A percentile compares a stretch with the other conserved stretches of the same genome.
These are phyloP conservation scores for Pseudopithomyces maydicus DNA, from an alignment of 2,329 filamentous ascomycete species.

Conservation along the genomic window DNA sequence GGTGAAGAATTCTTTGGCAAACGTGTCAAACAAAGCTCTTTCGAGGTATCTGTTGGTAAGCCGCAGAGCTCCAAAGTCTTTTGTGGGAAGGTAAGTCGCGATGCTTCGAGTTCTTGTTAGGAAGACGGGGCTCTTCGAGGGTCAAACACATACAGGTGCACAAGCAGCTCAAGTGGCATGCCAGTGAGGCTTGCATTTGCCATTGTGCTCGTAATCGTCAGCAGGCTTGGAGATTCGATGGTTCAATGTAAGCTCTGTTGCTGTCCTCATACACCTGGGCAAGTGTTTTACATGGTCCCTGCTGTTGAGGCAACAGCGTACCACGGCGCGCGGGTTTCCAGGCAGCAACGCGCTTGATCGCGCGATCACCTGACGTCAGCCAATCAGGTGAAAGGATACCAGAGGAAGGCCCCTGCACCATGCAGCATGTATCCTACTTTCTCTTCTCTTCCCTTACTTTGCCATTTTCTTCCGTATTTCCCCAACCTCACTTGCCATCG, in stretches of 20 bases:
- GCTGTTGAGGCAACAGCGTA: not conserved
- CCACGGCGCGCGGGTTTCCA: not conserved
- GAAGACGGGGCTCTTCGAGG: not conserved
- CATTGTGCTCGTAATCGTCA: conserved; percentile 16
- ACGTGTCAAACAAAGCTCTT: conserved; percentile 58
- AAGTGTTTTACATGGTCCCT: not conserved
- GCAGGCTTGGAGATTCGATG: not conserved
- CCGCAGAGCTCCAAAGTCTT: conserved; percentile 61
- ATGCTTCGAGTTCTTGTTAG: conserved; percentile 45
- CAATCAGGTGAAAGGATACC: not conserved
- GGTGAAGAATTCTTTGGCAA: conserved; percentile 67
- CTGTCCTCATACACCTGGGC: too few relatives aligned
- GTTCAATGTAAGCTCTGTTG: too few relatives aligned
- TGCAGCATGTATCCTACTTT: not conserved
- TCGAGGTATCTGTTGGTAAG: conserved; percentile 62
- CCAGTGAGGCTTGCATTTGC: conserved; percentile 26
- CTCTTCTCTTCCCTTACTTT: not conserved
- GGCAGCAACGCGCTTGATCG: conserved; percentile 3
- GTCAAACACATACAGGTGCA: conserved; percentile 28
- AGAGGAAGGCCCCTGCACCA: not conserved
- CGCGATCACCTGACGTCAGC: not conserved
- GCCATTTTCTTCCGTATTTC: not conserved
- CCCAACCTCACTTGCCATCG: not conserved
- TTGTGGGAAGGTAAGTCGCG: conserved; percentile 55
- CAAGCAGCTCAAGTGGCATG: conserved; percentile 64